These are phyloP conservation scores for Coniochaeta sp. DNA, from an alignment of 2,329 filamentous ascomycete species.

Conservation along the genomic window DNA sequence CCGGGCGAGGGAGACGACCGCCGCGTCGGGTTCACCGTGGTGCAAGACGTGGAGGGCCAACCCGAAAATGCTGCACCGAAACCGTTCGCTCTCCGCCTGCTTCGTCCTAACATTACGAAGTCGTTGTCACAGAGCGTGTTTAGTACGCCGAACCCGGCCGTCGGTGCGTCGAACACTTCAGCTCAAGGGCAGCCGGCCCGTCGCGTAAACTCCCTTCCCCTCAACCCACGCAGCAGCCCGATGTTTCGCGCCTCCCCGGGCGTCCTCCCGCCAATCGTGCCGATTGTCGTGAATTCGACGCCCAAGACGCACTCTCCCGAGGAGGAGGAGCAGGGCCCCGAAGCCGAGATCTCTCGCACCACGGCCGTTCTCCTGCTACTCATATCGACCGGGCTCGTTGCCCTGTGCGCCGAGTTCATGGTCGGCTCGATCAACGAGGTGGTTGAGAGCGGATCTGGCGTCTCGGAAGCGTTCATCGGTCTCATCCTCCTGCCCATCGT, in stretches of 20 bases:
- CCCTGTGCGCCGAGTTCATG: constrained; percentile 54
- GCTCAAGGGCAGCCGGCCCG: constrained; percentile 29
- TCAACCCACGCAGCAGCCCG: constrained; percentile 32
- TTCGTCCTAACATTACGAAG: constrained; percentile 41
- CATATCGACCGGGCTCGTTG: constrained; percentile 46
- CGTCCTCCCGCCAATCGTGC: constrained; percentile 21
- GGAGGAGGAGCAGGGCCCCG: constrained; percentile 18
- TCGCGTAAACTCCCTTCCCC: constrained; percentile 50
- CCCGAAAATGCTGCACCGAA: constrained; percentile 20
- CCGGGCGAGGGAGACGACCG: constrained; percentile 18
- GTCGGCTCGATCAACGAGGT: constrained; percentile 52
- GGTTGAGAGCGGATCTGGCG: constrained; percentile 30
- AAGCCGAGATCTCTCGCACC: constrained; percentile 29
- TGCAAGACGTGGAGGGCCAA: constrained; percentile 21
- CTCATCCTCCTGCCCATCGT: constrained; percentile 67
- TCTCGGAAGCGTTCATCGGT: constrained; percentile 58
- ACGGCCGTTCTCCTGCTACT: constrained; percentile 44
- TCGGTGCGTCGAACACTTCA: constrained; percentile 7
- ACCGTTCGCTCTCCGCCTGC: constrained; percentile 32
- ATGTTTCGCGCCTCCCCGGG: constrained; percentile 10
- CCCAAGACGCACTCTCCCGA: constrained; percentile 10
- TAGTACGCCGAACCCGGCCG: constrained; percentile 13
- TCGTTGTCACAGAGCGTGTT: constrained; percentile 56
- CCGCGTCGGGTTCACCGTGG: constrained; percentile 36
- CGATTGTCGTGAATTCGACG: constrained; percentile 20